Conservation (phyloP, 345 rosid species). For the Eucalyptus erythrocorys region DNA sequence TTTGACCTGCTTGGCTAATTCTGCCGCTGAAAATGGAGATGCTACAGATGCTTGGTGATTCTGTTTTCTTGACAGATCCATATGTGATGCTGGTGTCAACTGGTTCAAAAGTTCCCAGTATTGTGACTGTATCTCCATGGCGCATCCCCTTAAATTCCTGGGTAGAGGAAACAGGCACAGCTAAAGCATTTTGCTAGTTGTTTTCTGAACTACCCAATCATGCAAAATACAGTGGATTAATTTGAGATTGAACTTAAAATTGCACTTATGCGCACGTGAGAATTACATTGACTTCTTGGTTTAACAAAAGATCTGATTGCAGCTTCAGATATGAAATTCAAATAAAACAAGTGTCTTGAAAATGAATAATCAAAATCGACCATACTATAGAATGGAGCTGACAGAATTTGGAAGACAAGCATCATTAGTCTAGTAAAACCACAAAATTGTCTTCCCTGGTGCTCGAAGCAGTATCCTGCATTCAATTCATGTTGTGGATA, state of each 20-base stretch:
- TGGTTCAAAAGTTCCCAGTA: conserved; percentile 1
- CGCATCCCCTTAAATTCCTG: not conserved
- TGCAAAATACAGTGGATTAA: not conserved
- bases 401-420: not conserved
- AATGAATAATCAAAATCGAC: not conserved
- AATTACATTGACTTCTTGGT: not conserved
- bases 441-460: not conserved
- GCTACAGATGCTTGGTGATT: not conserved
- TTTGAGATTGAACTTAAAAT: not conserved
- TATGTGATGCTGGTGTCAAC: conserved; percentile 1
- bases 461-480: not conserved
- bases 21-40: conserved; percentile 3
- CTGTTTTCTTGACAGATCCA: conserved; percentile 2
- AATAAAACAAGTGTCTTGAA: not conserved
- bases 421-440: not conserved
- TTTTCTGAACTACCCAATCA: not conserved
- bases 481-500: not conserved
- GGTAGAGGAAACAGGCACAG: not conserved
- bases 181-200: not conserved
- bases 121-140: conserved; percentile 1
- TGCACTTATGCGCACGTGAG: not conserved
- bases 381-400: not conserved
- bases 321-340: not conserved
- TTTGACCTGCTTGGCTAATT: conserved; percentile 1
- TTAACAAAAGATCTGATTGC: not conserved